Percentiles rank a stretch among this genome's conserved stretches.
Conservation (phyloP, 108 stramenopile genomes). For the Hondaea fermentalgiana region DNA sequence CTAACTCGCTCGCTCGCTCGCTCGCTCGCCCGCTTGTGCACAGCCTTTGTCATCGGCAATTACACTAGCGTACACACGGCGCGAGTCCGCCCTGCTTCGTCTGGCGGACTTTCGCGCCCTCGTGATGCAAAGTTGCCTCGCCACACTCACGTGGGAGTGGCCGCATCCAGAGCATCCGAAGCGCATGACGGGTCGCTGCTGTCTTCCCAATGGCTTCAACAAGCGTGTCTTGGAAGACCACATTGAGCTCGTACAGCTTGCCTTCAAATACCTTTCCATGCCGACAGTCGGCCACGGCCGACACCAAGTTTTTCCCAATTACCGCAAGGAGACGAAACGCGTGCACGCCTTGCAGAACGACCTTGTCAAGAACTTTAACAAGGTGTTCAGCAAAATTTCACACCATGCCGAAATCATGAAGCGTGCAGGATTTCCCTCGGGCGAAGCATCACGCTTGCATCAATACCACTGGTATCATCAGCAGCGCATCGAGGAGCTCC, state of each 20-base stretch:
- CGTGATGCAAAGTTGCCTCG: neutral
- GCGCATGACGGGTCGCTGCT: neutral
- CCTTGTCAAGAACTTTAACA: neutral
- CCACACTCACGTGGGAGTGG: neutral
- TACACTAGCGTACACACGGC: neutral
- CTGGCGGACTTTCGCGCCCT: slow-evolving; percentile 16
- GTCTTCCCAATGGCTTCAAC: neutral
- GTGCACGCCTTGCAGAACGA: neutral
- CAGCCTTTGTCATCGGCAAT: neutral
- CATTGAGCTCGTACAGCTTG: neutral
- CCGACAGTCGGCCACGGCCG: neutral
- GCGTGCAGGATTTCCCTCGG: slow-evolving; percentile 21
- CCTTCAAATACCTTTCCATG: neutral
- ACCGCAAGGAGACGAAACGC: neutral
- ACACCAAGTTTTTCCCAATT: neutral
- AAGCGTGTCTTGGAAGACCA: neutral
- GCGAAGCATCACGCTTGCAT: slow-evolving; percentile 28
- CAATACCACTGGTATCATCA: slow-evolving; percentile 23
- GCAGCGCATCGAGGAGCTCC: slow-evolving; percentile 26
- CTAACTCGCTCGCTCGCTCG: neutral
- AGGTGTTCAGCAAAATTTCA: neutral
- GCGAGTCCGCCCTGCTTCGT: neutral
- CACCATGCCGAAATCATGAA: slow-evolving; percentile 13
- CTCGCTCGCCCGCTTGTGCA: neutral
- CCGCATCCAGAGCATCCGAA: neutral